Conservation (phyloP, 2,329 filamentous ascomycete species). For the Tolypocladium cylindrosporum region DNA sequence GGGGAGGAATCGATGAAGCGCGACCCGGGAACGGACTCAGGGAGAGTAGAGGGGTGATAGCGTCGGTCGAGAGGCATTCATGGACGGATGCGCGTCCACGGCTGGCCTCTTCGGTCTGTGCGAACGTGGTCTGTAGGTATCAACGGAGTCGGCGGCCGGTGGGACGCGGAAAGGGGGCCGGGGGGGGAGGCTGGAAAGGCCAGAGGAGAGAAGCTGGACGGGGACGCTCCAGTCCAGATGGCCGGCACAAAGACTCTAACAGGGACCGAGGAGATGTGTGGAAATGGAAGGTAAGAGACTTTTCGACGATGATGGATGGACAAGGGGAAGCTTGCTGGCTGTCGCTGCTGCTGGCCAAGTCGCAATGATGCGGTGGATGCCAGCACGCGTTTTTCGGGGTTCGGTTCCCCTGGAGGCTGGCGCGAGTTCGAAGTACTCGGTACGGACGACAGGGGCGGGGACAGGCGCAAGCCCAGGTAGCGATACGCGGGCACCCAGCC, state of each 20-base stretch:
- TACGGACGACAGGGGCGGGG: neutral
- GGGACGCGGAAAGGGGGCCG: neutral
- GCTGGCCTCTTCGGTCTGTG: neutral
- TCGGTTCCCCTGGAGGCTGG: neutral
- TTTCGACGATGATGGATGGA: constrained; percentile 2
- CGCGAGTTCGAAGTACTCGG: neutral
- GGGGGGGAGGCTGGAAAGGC: neutral
- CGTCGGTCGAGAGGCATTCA: constrained; percentile 16
- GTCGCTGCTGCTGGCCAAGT: neutral
- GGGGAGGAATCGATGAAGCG: constrained; percentile 7
- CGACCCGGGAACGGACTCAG: constrained; percentile 1
- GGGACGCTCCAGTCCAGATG: neutral
- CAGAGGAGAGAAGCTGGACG: neutral
- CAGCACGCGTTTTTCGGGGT: constrained; percentile 19
- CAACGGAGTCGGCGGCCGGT: neutral
- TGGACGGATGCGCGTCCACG: constrained; percentile 14
- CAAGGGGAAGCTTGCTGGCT: constrained; percentile 8
- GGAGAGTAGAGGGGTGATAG: neutral
- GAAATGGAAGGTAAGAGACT: neutral
- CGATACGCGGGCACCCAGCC: neutral
- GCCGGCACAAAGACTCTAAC: neutral
- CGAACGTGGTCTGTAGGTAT: neutral
- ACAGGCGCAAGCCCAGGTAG: neutral
- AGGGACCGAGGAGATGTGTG: neutral
- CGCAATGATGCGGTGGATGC: constrained; percentile 10